Evolutionary conservation across 2,329 filamentous ascomycete species (phyloP), one percentile per base, ranked within the genome.

Genomic region (Fusarium avenaceum): DNA sequence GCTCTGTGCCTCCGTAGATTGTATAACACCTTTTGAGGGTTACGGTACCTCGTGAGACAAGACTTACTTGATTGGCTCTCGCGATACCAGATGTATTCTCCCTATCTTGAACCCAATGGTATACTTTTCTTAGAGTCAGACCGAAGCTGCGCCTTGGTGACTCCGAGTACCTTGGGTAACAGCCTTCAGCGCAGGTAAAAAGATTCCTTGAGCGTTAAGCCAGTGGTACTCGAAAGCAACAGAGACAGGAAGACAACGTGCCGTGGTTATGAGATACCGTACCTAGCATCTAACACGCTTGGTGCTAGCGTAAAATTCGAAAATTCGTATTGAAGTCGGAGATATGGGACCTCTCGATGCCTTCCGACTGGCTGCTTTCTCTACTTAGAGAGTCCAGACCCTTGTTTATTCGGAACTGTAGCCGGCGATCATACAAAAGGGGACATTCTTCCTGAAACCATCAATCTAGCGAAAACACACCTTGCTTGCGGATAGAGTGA

Each of bases 81-180:
- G 19, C 14, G n/a, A 14, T n/a, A 38, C 17, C 35, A 19, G 19
- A 33, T 48, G 33, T 40, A 24, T 11, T 4, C 10, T 39, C 32
- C 33, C 7, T 17, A 14, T 35, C 17, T n/a, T 35, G 33, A 17
- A 38, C 17, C 35, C 35, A 38, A 38, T 19, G 9, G 7, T 35
- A 17, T 38, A 38, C 35, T 38, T 38, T n/a, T 10, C 35, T 19
- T 19, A n/a, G 54, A 53, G 53, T 65, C 43, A 54, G 62, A 46
- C 62, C 32, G 46, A 64, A 63, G 32, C 49, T 65, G 48, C 35
- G 39, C 53, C 49, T 52, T 51, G 26, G 56, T 47, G 45, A 54
- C n/a, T 38, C 48, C 32, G 30, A 45, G 52, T 50, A 52, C 64
- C 26, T 39, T 44, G 40, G 24, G 42, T 51, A 43, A 60, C 47